Conservation (phyloP, 129 eudicot genomes). For the Cynara cardunculus region DNA sequence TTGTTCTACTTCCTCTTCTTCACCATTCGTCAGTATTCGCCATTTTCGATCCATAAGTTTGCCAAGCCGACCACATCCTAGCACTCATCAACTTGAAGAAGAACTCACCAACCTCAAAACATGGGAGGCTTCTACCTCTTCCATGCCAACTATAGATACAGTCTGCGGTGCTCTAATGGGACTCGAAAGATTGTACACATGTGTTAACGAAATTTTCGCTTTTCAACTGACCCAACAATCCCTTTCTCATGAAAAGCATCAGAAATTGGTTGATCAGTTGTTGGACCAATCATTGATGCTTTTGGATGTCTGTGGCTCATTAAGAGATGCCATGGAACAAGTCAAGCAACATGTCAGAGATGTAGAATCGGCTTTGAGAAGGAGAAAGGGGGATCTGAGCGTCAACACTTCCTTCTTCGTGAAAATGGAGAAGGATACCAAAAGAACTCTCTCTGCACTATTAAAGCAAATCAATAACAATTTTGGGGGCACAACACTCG, state of each 20-base stretch:
- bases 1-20: neutral
- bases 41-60: conserved; percentile 36
- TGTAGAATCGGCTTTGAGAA: conserved; percentile 9
- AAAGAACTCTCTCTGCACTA: neutral
- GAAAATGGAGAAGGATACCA: conserved; percentile 20
- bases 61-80: conserved; percentile 31
- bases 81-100: conserved; percentile 20
- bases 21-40: neutral
- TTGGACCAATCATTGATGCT: conserved; percentile 20
- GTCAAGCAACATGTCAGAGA: conserved; percentile 11
- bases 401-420: neutral
- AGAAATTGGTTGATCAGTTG: conserved; percentile 4
- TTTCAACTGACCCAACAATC: conserved; percentile 25
- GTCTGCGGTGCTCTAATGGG: conserved; percentile 10
- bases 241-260: neutral
- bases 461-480: conserved; percentile 13
- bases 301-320: conserved; percentile 25
- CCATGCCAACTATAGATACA: conserved; percentile 15
- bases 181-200: conserved; percentile 24
- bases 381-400: conserved; percentile 5
- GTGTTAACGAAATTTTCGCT: conserved; percentile 23
- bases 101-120: conserved; percentile 27
- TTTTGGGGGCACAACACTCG: neutral
- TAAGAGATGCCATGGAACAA: conserved; percentile 15
- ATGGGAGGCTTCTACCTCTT: conserved; percentile 16